Percentiles rank a stretch among this genome's conserved stretches.
Evolutionary conservation across 176 grass and related monocot species (phyloP).

Genomic region (Avena atlantica): DNA sequence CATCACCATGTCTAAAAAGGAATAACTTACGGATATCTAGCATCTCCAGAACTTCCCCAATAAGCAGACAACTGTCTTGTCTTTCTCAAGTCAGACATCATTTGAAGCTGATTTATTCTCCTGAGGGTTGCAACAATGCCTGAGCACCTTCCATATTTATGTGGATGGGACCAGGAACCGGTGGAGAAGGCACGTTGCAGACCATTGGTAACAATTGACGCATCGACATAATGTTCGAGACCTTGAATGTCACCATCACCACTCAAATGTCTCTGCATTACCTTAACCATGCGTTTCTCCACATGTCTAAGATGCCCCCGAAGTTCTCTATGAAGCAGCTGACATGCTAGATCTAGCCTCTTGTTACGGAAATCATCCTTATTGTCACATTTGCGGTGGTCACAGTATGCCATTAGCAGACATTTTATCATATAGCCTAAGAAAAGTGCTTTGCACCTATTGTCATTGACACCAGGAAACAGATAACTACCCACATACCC

Average conservation of each 20-base stretch:
- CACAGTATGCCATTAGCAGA: conserved; percentile 67
- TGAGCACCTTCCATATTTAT: conserved; percentile 55
- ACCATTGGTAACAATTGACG: conserved; percentile 81
- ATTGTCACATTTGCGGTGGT: conserved; percentile 80
- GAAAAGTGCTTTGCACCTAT: conserved; percentile 71
- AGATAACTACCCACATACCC: conserved; percentile 65
- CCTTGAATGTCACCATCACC: conserved; percentile 59
- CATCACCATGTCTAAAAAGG: neutral
- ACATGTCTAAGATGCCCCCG: conserved; percentile 60
- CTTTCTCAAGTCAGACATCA: conserved; percentile 86
- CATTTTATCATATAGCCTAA: conserved; percentile 90
- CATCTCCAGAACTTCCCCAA: conserved; percentile 73
- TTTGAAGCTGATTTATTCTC: conserved; percentile 82
- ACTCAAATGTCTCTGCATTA: conserved; percentile 85
- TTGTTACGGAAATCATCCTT: conserved; percentile 96
- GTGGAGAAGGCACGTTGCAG: conserved; percentile 81
- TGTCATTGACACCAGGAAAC: conserved; percentile 62
- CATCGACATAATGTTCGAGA: conserved; percentile 63
- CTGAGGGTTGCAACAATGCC: conserved; percentile 77
- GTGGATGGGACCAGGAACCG: conserved; percentile 79
- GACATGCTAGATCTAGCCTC: conserved; percentile 70
- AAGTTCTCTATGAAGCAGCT: conserved; percentile 77
- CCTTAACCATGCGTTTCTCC: conserved; percentile 67
- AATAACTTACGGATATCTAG: conserved; percentile 81
- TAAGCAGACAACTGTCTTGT: conserved; percentile 71